phyloP scores from a whole-genome alignment of 2,329 filamentous ascomycete species.

The Fusarium liriodendri region DNA sequence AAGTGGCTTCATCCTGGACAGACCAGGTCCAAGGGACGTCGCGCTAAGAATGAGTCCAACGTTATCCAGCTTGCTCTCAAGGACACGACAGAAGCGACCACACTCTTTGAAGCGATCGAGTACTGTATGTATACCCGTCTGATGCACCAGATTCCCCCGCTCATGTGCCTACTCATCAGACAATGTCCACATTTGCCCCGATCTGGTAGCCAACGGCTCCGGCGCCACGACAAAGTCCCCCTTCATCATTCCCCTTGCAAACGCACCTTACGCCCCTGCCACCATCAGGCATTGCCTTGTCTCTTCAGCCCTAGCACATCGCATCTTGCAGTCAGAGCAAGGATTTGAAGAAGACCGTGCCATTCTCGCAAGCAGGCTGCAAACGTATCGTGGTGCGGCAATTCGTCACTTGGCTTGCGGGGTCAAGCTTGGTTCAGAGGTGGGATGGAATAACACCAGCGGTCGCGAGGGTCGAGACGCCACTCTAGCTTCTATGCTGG shows the following conservation, averaged over 20 bases:
- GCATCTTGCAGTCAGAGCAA: conserved; percentile 22
- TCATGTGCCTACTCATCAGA: conserved; percentile 9
- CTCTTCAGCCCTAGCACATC: conserved; percentile 25
- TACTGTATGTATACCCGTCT: conserved; percentile 15
- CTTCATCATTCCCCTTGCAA: conserved; percentile 12
- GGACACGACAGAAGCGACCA: neutral
- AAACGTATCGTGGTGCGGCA: conserved; percentile 28
- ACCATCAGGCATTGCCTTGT: conserved; percentile 21
- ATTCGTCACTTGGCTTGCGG: conserved; percentile 22
- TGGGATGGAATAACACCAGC: neutral
- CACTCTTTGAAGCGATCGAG: conserved; percentile 8
- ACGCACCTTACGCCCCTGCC: conserved; percentile 3
- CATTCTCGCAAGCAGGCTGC: conserved; percentile 13
- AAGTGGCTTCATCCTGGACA: conserved; percentile 36
- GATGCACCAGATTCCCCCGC: neutral
- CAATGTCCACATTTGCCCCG: conserved; percentile 32
- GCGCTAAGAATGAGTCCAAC: conserved; percentile 17
- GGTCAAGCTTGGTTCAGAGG: neutral
- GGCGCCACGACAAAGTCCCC: conserved; percentile 6
- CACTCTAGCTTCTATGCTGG: conserved; percentile 14
- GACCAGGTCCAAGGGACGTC: conserved; percentile 31
- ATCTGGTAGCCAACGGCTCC: conserved; percentile 24
- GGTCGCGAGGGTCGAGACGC: neutral
- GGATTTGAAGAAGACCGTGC: conserved; percentile 1
- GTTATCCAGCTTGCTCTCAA: neutral